Percentiles rank a stretch among this genome's conserved stretches.
Evolutionary conservation across 495 filamentous ascomycete species (phyloP).

Genomic region (Melanomma pulvis-pyrius): DNA sequence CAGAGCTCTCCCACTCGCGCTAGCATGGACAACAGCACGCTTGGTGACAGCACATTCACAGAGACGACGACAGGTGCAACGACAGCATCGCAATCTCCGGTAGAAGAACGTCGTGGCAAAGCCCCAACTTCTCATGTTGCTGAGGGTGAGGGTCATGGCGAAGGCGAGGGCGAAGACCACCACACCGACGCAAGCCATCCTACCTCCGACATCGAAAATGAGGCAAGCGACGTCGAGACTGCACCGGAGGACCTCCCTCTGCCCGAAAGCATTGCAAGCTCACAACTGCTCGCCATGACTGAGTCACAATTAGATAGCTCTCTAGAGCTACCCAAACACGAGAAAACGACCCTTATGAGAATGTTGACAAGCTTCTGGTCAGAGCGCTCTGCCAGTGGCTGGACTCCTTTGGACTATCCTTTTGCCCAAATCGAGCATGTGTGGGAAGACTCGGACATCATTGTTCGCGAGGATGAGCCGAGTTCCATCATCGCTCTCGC

Average conservation of each 20-base stretch:
- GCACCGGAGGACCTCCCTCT: constrained; percentile 67
- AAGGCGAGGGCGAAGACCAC: constrained; percentile 12
- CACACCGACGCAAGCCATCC: constrained; percentile 44
- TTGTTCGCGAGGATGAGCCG: constrained; percentile 95
- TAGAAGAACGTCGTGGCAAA: constrained; percentile 23
- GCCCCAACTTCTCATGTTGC: constrained; percentile 22
- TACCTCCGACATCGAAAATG: constrained; percentile 69
- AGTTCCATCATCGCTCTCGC: constrained; percentile 95
- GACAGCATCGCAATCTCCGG: constrained; percentile 30
- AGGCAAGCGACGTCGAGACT: constrained; percentile 70
- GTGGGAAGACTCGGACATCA: constrained; percentile 96
- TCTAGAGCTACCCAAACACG: constrained; percentile 83
- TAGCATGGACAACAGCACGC: constrained; percentile 37
- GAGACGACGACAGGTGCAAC: constrained; percentile 32
- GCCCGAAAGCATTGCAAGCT: constrained; percentile 66
- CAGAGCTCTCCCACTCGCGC: constrained; percentile 42
- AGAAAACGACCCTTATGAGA: constrained; percentile 88
- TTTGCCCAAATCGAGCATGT: constrained; percentile 87
- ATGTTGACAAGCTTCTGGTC: constrained; percentile 98
- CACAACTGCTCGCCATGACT: constrained; percentile 60
- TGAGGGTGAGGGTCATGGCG: background rate
- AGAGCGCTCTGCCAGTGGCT: constrained; percentile 92
- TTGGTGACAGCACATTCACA: constrained; percentile 38
- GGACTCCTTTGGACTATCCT: constrained; percentile 93
- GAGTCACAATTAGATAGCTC: constrained; percentile 62